Base-by-base conservation (phyloP, 768 basidiomycete genomes). In the Hygrocybe punicea region DNA sequence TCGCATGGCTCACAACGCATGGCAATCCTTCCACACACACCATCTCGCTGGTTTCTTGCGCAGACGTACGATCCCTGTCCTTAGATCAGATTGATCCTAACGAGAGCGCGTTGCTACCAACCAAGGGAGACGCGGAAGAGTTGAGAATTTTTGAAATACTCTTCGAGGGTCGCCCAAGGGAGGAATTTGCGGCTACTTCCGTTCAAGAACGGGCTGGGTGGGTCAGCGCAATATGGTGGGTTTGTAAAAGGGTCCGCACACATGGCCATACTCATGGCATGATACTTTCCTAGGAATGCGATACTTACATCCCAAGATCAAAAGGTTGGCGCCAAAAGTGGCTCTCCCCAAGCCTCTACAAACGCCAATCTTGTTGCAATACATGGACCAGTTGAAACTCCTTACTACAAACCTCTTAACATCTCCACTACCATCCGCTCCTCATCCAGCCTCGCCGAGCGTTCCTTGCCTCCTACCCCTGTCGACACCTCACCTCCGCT, bases 181-280 rank as follows among this genome's bases (percentile, higher is more conserved):
- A 88, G 64, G 81, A 76, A 54, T 88, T 91, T 66, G 87, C 85
- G 0, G 83, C 81, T 2, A 67, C 73, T 9, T 83, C 83, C 19
- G 78, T 82, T 24, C 76, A 79, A 57, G 86, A 87, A 55, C 76
- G 89, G 51, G 87, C 86, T 3, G 78, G 78, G 8, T 91, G 89
- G 89, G 79, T 91, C 50, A 86, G 84, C 62, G 81, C 84, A 3
- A 82, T 90, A 47, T 91, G 89, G 89, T 88, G 67, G 64, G 76
- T 66, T 21, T 25, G 33, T 48, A 53, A 34, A 34, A 24, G 48
- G 19, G 54, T 52, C 53, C 9, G 19, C 36, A 33, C 46, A n/a
- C 39, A 55, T 42, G 19, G 40, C 51, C 36, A 37, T 13, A 23
- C 11, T 7, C 34, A 37, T 29, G 53, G 29, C 19, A 24, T 50